Conservation (phyloP, 495 filamentous ascomycete species). For the Xylona heveae region DNA sequence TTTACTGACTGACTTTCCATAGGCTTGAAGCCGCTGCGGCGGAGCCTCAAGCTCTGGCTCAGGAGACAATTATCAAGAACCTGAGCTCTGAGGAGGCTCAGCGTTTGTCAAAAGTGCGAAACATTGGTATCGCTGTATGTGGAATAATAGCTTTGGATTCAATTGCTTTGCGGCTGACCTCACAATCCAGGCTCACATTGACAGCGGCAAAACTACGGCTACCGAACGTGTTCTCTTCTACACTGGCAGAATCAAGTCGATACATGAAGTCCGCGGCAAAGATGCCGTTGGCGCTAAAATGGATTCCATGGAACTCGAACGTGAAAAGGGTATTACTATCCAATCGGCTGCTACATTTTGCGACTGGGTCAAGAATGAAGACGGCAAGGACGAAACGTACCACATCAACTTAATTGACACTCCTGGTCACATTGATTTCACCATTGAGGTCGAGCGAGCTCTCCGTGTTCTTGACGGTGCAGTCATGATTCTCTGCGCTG, state of each 20-base stretch:
- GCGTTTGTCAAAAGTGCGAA: conserved; percentile 60
- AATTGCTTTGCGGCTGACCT: conserved; percentile 5
- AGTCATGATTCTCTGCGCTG: conserved; percentile 96
- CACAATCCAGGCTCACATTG: conserved; percentile 67
- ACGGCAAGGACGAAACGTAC: conserved; percentile 67
- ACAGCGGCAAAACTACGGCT: conserved; percentile 94
- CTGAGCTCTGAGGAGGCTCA: conserved; percentile 53
- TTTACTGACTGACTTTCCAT: conserved; percentile 1
- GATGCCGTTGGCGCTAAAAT: conserved; percentile 97
- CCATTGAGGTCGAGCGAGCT: conserved; percentile 95
- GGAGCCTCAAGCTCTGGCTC: conserved; percentile 34
- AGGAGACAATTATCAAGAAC: conserved; percentile 50
- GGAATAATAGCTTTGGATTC: conserved; percentile 4
- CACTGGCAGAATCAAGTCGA: conserved; percentile 87
- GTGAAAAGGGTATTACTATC: conserved; percentile 97
- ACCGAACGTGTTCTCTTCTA: conserved; percentile 98
- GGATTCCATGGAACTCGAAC: conserved; percentile 98
- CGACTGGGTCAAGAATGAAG: conserved; percentile 80
- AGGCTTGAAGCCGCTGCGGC: conserved; percentile 40
- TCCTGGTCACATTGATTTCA: conserved; percentile 97
- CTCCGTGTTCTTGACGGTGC: conserved; percentile 91
- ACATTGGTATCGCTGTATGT: conserved; percentile 92
- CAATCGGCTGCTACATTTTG: conserved; percentile 96
- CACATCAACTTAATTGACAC: conserved; percentile 99
- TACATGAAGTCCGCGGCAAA: conserved; percentile 92